Conservation (phyloP, 2,329 filamentous ascomycete species). For the Conoideocrella luteorostrata region DNA sequence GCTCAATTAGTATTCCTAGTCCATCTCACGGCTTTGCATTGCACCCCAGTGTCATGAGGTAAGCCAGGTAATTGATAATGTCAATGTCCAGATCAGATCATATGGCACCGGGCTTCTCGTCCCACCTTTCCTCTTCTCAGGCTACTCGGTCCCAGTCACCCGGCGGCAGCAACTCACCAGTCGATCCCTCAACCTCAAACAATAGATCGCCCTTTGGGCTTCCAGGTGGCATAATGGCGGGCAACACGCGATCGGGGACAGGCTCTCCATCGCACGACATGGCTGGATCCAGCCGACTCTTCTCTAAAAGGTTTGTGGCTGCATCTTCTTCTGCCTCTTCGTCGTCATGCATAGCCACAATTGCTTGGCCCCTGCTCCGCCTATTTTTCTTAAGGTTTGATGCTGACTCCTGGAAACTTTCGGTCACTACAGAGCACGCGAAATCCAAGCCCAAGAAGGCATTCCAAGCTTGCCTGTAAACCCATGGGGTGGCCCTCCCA, state of each 20-base stretch:
- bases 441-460: slow-evolving; percentile 96
- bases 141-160: slow-evolving; percentile 70
- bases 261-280: slow-evolving; percentile 96
- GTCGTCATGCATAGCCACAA: neutral
- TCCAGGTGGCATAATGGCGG: slow-evolving; percentile 57
- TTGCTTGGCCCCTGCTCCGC: no score
- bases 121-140: slow-evolving; percentile 57
- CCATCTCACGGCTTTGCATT: neutral
- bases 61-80: slow-evolving; percentile 78
- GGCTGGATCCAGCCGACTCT: slow-evolving; percentile 64
- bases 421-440: slow-evolving; percentile 86
- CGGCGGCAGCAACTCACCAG: slow-evolving; percentile 72
- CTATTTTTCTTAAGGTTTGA: no score
- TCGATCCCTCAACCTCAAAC: slow-evolving; percentile 59
- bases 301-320: slow-evolving; percentile 76
- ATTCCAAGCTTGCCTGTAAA: slow-evolving; percentile 60
- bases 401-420: no score
- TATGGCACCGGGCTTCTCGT: slow-evolving; percentile 75
- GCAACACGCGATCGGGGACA: slow-evolving; percentile 68
- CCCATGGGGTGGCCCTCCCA: slow-evolving; percentile 92
- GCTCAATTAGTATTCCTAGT: slow-evolving; percentile 1
- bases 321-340: neutral
- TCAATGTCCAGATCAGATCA: slow-evolving; percentile 81
- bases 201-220: slow-evolving; percentile 69
- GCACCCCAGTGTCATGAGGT: slow-evolving; percentile 11